These are phyloP conservation scores for Pachyrhizus erosus DNA, from an alignment of 306 rosid species.

Conservation along the genomic window DNA sequence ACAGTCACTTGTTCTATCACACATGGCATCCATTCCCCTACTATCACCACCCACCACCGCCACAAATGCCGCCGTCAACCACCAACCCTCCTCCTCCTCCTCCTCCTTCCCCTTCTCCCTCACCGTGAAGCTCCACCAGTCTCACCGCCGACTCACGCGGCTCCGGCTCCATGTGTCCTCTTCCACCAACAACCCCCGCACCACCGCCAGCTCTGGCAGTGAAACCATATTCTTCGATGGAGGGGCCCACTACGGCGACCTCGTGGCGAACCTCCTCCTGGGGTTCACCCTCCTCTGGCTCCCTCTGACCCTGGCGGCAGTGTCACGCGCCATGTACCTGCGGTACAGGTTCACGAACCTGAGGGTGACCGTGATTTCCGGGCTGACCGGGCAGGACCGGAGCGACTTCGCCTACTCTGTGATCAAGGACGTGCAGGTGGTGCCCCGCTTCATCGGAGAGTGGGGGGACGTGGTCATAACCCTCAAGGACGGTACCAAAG, in stretches of 20 bases:
- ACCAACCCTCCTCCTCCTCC: conserved; percentile 34
- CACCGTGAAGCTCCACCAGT: neutral
- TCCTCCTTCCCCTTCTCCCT: conserved; percentile 33
- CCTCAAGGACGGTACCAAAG: conserved; percentile 82
- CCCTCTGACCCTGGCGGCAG: conserved; percentile 84
- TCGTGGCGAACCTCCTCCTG: conserved; percentile 67
- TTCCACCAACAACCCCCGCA: conserved; percentile 64
- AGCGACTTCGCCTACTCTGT: conserved; percentile 83
- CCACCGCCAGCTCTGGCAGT: conserved; percentile 21
- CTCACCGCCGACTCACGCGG: conserved; percentile 46
- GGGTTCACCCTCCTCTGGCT: conserved; percentile 93
- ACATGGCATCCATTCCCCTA: conserved; percentile 67
- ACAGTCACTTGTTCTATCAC: too few relatives aligned
- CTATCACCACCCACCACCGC: conserved; percentile 59
- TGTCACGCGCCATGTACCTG: conserved; percentile 69
- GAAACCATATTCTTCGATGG: conserved; percentile 93
- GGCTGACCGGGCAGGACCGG: conserved; percentile 82
- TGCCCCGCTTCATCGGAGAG: conserved; percentile 89
- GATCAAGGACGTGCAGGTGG: conserved; percentile 88
- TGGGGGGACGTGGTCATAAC: conserved; percentile 95
- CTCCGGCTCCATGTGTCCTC: conserved; percentile 76
- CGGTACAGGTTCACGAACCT: conserved; percentile 93
- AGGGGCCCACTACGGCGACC: conserved; percentile 95
- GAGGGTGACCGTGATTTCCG: conserved; percentile 86
- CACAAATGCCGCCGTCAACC: conserved; percentile 42